These are phyloP conservation scores for Amaranthus palmeri DNA, from an alignment of 148 eudicot genomes.

Conservation along the genomic window DNA sequence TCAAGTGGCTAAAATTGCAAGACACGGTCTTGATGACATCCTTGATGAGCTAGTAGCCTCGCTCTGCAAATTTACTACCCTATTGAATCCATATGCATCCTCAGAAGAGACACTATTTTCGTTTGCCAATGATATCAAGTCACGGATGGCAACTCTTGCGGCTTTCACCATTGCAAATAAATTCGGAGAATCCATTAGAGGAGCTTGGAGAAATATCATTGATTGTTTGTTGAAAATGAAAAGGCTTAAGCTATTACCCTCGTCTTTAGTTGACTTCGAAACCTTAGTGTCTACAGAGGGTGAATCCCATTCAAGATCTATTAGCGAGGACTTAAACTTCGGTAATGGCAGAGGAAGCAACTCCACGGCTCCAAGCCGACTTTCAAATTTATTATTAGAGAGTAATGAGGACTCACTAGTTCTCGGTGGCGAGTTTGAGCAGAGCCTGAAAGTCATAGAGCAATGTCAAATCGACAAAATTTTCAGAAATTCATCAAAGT, in stretches of 20 bases:
- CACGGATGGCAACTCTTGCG: slow-evolving; percentile 87
- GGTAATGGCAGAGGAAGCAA: slow-evolving; percentile 24
- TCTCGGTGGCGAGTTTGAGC: slow-evolving; percentile 85
- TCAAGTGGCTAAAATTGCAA: slow-evolving; percentile 71
- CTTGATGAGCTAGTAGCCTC: slow-evolving; percentile 85
- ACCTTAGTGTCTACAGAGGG: slow-evolving; percentile 19
- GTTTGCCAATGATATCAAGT: slow-evolving; percentile 80
- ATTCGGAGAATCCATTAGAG: slow-evolving; percentile 68
- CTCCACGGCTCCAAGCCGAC: slow-evolving; percentile 41
- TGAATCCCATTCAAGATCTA: slow-evolving; percentile 27
- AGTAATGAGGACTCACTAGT: slow-evolving; percentile 68
- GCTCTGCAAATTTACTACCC: slow-evolving; percentile 77
- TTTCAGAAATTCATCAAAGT: slow-evolving; percentile 56
- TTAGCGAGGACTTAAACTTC: slow-evolving; percentile 24
- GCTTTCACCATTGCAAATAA: slow-evolving; percentile 78
- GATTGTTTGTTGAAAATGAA: slow-evolving; percentile 86
- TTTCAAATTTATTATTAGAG: slow-evolving; percentile 66
- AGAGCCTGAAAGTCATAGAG: slow-evolving; percentile 71
- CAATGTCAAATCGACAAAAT: slow-evolving; percentile 73
- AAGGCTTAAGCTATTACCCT: slow-evolving; percentile 78
- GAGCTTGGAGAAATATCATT: slow-evolving; percentile 87
- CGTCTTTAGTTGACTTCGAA: slow-evolving; percentile 50
- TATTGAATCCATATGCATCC: slow-evolving; percentile 89
- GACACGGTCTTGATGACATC: slow-evolving; percentile 71
- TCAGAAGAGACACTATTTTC: slow-evolving; percentile 84